Evolutionary conservation across 306 rosid genomes (phyloP).

Genomic region (Prunus salicina): DNA sequence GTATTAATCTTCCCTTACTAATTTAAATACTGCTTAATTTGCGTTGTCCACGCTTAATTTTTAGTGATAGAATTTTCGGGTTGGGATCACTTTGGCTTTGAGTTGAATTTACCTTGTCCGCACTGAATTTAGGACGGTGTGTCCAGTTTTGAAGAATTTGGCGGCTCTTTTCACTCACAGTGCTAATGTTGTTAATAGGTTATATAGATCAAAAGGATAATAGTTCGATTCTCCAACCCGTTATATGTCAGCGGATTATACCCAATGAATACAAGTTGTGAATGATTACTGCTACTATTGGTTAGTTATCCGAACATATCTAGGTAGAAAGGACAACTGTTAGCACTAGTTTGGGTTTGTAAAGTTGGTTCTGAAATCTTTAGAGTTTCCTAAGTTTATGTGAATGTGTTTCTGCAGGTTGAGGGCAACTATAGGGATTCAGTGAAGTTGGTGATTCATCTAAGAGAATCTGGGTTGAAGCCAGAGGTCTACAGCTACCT

Average conservation of each 20-base stretch:
- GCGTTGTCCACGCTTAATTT: not conserved
- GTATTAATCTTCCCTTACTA: not conserved
- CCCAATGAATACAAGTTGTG: not conserved
- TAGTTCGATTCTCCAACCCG: not conserved
- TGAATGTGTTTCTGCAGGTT: conserved; percentile 42
- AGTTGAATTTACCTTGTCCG: not conserved
- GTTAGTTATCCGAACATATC: not conserved
- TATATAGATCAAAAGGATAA: not conserved
- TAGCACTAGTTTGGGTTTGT: not conserved
- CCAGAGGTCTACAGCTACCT: conserved; percentile 94
- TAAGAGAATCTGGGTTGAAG: conserved; percentile 82
- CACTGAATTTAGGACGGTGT: not conserved
- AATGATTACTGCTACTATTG: not conserved
- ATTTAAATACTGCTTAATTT: conserved; percentile 1
- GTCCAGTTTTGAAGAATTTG: not conserved
- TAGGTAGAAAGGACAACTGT: not conserved
- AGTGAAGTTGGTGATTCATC: conserved; percentile 63
- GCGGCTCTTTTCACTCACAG: not conserved
- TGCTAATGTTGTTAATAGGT: not conserved
- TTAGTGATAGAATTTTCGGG: conserved; percentile 5
- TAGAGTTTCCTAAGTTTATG: not conserved
- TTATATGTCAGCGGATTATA: not conserved
- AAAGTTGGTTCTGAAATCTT: not conserved
- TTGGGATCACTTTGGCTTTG: conserved; percentile 14
- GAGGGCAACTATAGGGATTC: conserved; percentile 75